Evolutionary conservation across 495 filamentous ascomycete species (phyloP).

Genomic region (Daldinia childiae): DNA sequence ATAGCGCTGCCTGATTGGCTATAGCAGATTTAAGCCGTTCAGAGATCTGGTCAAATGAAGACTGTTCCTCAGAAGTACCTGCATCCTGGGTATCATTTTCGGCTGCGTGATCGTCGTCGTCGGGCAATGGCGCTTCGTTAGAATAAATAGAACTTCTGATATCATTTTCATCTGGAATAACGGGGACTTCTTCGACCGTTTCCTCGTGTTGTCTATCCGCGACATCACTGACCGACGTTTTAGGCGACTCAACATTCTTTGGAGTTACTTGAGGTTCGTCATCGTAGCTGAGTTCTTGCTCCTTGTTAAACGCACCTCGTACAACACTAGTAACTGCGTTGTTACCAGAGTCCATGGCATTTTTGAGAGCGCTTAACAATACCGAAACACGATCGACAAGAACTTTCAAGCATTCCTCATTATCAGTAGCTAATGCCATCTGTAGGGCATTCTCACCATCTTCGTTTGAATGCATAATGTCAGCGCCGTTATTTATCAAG

Average conservation of each 20-base stretch:
- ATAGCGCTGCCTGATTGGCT: slow-evolving; percentile 37
- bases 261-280: slow-evolving; percentile 33
- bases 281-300: slow-evolving; percentile 41
- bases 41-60: slow-evolving; percentile 26
- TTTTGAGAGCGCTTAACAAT: slow-evolving; percentile 37
- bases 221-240: not conserved
- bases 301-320: slow-evolving; percentile 36
- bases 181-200: slow-evolving; percentile 9
- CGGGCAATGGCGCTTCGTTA: not conserved
- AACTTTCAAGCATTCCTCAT: slow-evolving; percentile 31
- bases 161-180: not conserved
- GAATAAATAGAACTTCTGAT: not conserved
- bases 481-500: slow-evolving; percentile 42
- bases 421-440: slow-evolving; percentile 19
- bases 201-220: slow-evolving; percentile 5
- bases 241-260: not conserved
- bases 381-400: slow-evolving; percentile 40
- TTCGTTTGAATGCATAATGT: slow-evolving; percentile 45
- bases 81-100: not conserved
- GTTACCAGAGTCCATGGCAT: slow-evolving; percentile 42
- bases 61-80: slow-evolving; percentile 7
- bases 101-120: not conserved
- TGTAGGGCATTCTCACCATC: slow-evolving; percentile 37
- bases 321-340: slow-evolving; percentile 37
- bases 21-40: slow-evolving; percentile 40